Evolutionary conservation across 306 rosid species (phyloP), one percentile per base, ranked within the genome.

Genomic region (Morella rubra): DNA sequence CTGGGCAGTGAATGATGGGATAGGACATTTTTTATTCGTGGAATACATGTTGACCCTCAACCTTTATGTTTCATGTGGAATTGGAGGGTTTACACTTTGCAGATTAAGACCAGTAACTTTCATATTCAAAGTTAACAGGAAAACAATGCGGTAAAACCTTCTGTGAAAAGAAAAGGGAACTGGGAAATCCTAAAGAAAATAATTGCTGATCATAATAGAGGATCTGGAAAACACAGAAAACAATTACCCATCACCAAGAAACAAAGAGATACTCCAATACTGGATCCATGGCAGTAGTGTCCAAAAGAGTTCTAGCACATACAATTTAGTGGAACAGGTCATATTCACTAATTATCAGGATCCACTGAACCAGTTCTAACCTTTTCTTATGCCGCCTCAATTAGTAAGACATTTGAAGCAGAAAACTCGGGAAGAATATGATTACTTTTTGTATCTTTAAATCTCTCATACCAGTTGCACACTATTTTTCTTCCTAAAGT

Each of bases 171-270:
- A 24, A 52, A n/a, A 52, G 0, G 37, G 65, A 58, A 22, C 37
- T 3, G 22, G 41, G 41, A 58, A 58, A 8, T 22, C 9, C 65
- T 40, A 58, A 58, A 58, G 65, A 45, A 79, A 76, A 61, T 76
- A 73, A 52, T n/a, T n/a, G n/a, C 20, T 52, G 56, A 19, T 16
- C 56, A 16, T 52, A 16, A 18, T 52, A 52, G 18, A 49, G 15
- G 56, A 16, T 52, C 56, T 52, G 20, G 20, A 52, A 4, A 19
- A 14, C 18, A 16, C 18, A 19, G 56, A 52, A 52, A 19, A 27
- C 32, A 27, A 27, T 27, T 16, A 18, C 56, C 15, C 15, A 15
- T 52, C 18, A 14, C 18, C 18, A 52, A 14, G 15, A 19, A 19
- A 52, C 15, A 6, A 14, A 6, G 5, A 52, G 56, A 52, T 14